Base-by-base conservation (phyloP, 1,284 basidiomycete genomes). In the Puccinia sorghi region DNA sequence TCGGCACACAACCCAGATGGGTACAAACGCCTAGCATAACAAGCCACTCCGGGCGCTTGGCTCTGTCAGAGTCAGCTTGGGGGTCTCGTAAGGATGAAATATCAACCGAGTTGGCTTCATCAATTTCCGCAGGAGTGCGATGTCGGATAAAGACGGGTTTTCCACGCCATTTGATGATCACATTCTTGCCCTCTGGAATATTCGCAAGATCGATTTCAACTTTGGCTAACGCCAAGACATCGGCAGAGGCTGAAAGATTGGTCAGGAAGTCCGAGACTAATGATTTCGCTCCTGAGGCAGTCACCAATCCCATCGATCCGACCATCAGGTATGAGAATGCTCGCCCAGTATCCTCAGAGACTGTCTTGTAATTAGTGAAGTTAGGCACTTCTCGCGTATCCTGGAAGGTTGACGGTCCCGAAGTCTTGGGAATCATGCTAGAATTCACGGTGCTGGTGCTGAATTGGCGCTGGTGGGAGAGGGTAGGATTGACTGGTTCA, bases 81-180 rank as follows among this genome's bases (percentile, higher is more conserved):
- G 97, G 97, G 85, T 99, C 97, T 82, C 97, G 90, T 82, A 99
- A 88, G 70, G 87, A 83, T 88, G 93, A 93, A 90, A 95, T 90
- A 86, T 97, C 91, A 78, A 90, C 87, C 72, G 86, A 83, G 86
- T 93, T 91, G 79, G 97, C 97, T 87, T 99, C 97, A 81, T 94
- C 90, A 83, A 99, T 94, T 88, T 99, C 97, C 78, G 88, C 89
- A 79, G 88, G 85, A 37, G 97, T 99, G 84, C 97, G 90, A 88
- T 99, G 96, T 83, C 97, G 91, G 85, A 99, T 93, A 88, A 99
- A 99, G 80, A 99, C 96, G 82, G 97, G 97, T 89, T 99, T 99
- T 85, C 96, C 97, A 85, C 96, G 93, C 97, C 97, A 99, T 78
- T 97, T 97, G 88, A 97, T 93, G 86, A 97, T 91, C 83, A 93